Conservation (phyloP, 208 protist species). For the Wallacemonas sp. region DNA sequence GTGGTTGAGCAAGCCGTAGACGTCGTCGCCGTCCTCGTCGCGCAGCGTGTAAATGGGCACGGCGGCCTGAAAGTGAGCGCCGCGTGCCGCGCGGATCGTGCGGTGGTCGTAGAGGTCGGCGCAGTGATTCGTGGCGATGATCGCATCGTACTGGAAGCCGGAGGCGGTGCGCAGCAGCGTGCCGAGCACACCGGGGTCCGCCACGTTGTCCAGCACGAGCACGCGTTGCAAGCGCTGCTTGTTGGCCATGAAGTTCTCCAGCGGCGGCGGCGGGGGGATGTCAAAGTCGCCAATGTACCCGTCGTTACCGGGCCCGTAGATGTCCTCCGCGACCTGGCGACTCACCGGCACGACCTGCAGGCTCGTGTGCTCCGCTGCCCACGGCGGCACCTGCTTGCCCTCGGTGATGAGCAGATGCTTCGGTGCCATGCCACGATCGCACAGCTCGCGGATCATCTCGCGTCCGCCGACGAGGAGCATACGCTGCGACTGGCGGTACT, state of each 20-base stretch:
- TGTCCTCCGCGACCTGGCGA: conserved; percentile 40
- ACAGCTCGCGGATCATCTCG: conserved; percentile 84
- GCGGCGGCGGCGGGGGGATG: conserved; percentile 74
- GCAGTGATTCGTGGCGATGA: conserved; percentile 88
- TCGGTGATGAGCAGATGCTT: conserved; percentile 71
- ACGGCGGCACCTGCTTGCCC: conserved; percentile 60
- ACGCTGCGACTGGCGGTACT: conserved; percentile 75
- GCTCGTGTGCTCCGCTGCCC: conserved; percentile 31
- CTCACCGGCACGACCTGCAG: conserved; percentile 69
- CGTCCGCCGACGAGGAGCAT: conserved; percentile 79
- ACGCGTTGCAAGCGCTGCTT: conserved; percentile 81
- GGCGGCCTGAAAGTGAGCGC: conserved; percentile 82
- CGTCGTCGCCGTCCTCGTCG: conserved; percentile 89
- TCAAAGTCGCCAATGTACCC: conserved; percentile 90
- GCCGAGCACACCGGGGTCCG: conserved; percentile 80
- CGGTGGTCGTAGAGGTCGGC: conserved; percentile 90
- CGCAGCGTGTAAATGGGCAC: conserved; percentile 84
- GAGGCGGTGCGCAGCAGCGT: conserved; percentile 80
- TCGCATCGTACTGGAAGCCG: conserved; percentile 86
- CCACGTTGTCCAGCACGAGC: conserved; percentile 90
- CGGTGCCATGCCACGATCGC: conserved; percentile 57
- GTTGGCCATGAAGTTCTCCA: conserved; percentile 88
- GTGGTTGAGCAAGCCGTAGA: conserved; percentile 88
- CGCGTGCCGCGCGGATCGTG: conserved; percentile 80
- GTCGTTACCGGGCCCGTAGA: conserved; percentile 75